These are phyloP conservation scores for Pezicula radicicola DNA, from an alignment of 2,329 filamentous ascomycete genomes.

Conservation along the genomic window DNA sequence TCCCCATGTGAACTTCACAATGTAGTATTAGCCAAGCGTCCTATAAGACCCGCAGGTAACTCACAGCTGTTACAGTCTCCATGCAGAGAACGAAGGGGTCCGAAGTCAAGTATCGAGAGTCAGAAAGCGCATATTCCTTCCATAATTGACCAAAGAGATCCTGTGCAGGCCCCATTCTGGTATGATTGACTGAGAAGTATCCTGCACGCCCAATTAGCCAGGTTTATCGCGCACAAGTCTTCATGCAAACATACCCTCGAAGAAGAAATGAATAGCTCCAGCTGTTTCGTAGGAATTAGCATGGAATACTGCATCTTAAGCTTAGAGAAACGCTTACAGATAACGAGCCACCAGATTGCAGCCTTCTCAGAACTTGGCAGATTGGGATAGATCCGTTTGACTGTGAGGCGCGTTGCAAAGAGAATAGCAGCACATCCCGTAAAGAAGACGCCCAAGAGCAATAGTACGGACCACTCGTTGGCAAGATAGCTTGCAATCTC, in stretches of 20 bases:
- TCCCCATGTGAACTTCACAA: constrained; percentile 49
- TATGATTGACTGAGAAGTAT: constrained; percentile 45
- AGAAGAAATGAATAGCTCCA: constrained; percentile 28
- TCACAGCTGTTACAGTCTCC: constrained; percentile 48
- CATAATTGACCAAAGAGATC: constrained; percentile 51
- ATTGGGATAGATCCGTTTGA: constrained; percentile 49
- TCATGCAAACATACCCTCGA: constrained; percentile 25
- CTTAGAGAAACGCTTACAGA: constrained; percentile 54
- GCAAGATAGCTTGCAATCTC: constrained; percentile 60
- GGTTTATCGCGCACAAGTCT: not conserved
- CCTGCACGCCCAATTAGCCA: constrained; percentile 19
- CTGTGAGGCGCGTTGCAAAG: constrained; percentile 48
- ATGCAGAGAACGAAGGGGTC: constrained; percentile 54
- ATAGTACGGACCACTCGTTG: constrained; percentile 59
- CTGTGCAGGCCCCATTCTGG: constrained; percentile 34
- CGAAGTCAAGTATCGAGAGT: constrained; percentile 51
- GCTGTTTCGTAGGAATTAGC: constrained; percentile 11
- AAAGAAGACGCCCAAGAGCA: constrained; percentile 59
- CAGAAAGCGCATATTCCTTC: constrained; percentile 56
- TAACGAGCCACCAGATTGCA: constrained; percentile 71
- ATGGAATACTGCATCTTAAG: constrained; percentile 38
- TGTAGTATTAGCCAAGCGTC: not conserved
- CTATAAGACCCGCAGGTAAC: not conserved
- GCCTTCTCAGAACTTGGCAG: constrained; percentile 52
- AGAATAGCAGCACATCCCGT: constrained; percentile 56